A percentile compares a stretch with the other conserved stretches of the same genome.
phyloP scores from a whole-genome alignment of 345 rosid genomes.

The Eutrema heterophyllum region DNA sequence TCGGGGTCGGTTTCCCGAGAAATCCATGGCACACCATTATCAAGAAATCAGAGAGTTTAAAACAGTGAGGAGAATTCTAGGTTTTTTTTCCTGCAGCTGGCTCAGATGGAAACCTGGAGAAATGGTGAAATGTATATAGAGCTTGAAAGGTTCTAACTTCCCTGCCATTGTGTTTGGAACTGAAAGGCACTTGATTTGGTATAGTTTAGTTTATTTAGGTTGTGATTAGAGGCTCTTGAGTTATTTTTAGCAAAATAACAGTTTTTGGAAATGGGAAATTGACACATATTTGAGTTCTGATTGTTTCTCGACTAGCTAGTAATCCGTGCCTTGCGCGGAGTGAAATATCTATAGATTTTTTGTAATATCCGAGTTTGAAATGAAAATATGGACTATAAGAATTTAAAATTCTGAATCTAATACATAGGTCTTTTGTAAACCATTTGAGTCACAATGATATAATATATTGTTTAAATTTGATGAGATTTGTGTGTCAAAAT shows the following conservation, averaged over 20 bases:
- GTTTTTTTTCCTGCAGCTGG: conserved; percentile 12
- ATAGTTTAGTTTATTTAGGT: conserved; percentile 25
- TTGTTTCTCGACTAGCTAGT: not conserved
- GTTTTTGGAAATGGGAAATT: not conserved
- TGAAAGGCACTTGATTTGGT: conserved; percentile 27
- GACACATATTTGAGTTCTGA: conserved; percentile 7
- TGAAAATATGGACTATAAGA: too few species aligned
- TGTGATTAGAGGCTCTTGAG: not conserved
- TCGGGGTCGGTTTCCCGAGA: not conserved
- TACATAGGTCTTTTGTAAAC: too few species aligned
- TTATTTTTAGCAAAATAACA: conserved; percentile 24
- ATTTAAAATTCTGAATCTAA: too few species aligned
- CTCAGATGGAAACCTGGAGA: conserved; percentile 19
- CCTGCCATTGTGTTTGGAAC: conserved; percentile 20
- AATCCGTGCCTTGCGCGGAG: too few species aligned
- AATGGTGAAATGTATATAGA: conserved; percentile 3
- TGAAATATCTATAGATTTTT: too few species aligned
- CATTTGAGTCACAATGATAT: too few species aligned
- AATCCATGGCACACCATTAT: conserved; percentile 16
- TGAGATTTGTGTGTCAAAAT: too few species aligned
- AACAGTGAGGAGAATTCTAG: not conserved
- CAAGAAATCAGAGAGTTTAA: conserved; percentile 1
- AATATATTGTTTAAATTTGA: too few species aligned
- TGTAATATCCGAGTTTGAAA: too few species aligned
- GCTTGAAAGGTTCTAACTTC: conserved; percentile 13